A percentile compares a stretch with the other conserved stretches of the same genome.
phyloP scores from a whole-genome alignment of 164 flowering plant species.

The Dillenia turbinata region DNA sequence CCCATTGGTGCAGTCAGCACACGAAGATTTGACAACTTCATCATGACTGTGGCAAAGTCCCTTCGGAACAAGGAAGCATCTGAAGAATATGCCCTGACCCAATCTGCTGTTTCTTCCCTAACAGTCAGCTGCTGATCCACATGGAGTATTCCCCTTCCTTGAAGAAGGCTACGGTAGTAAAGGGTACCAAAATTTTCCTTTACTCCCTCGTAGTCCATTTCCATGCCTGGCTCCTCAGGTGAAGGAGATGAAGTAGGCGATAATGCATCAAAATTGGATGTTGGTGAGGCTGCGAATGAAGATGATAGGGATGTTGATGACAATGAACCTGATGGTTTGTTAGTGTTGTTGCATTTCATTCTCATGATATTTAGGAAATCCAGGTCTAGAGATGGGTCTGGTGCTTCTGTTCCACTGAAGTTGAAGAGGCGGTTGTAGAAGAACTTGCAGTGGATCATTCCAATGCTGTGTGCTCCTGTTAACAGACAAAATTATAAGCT shows the following conservation, averaged over 20 bases:
- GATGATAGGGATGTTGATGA: constrained; percentile 10
- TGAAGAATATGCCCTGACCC: constrained; percentile 43
- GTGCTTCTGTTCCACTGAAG: constrained; percentile 25
- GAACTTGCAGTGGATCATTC: constrained; percentile 39
- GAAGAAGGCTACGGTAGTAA: constrained; percentile 27
- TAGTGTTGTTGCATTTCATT: constrained; percentile 20
- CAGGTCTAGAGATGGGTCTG: constrained; percentile 31
- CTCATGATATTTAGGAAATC: constrained; percentile 24
- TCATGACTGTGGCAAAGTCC: constrained; percentile 36
- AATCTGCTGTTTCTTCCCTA: constrained; percentile 21
- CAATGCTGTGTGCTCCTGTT: constrained; percentile 43
- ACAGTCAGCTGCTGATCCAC: constrained; percentile 43
- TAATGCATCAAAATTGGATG: constrained; percentile 2
- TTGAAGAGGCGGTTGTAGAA: constrained; percentile 26
- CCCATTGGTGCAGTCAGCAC: constrained; percentile 33
- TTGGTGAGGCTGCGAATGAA: neutral
- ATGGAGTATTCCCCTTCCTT: constrained; percentile 29
- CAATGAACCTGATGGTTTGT: neutral
- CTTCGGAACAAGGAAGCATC: constrained; percentile 25
- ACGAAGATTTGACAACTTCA: constrained; percentile 37
- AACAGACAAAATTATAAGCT: neutral
- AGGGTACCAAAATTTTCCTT: constrained; percentile 22
- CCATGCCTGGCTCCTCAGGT: constrained; percentile 11
- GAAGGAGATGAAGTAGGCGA: constrained; percentile 9
- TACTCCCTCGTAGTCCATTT: constrained; percentile 24